phyloP scores from a whole-genome alignment of 768 basidiomycete genomes.

The Russula vinacea region DNA sequence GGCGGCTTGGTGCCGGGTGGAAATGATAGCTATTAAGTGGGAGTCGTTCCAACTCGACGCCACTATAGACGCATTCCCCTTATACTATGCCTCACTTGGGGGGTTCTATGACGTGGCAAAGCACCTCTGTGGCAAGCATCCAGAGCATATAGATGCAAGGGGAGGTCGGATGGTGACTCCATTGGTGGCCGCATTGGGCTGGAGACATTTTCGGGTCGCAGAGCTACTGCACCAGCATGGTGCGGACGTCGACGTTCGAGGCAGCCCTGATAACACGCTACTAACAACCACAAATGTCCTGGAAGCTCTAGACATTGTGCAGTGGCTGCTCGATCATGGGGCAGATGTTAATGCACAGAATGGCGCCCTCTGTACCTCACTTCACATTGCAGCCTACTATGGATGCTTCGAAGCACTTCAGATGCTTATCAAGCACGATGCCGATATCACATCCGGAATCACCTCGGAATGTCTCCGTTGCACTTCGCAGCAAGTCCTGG shows the following conservation, averaged over 20 bases:
- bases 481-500: neutral
- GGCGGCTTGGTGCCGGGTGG: neutral
- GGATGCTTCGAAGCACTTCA: neutral
- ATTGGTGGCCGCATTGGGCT: neutral
- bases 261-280: neutral
- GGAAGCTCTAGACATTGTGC: neutral
- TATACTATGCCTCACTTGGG: slow-evolving; percentile 8
- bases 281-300: neutral
- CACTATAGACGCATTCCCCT: neutral
- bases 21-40: neutral
- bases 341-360: neutral
- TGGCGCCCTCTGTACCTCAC: neutral
- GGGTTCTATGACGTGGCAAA: neutral
- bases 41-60: neutral
- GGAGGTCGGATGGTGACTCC: neutral
- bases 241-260: slow-evolving; percentile 1
- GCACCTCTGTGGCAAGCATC: neutral
- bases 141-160: neutral
- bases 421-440: neutral
- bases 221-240: neutral
- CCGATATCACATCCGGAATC: neutral
- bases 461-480: neutral
- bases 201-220: neutral
- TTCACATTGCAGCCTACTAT: neutral
- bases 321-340: slow-evolving; percentile 1